Evolutionary conservation across 352 stramenopile species (phyloP).

Genomic region (Phytophthora ramorum): DNA sequence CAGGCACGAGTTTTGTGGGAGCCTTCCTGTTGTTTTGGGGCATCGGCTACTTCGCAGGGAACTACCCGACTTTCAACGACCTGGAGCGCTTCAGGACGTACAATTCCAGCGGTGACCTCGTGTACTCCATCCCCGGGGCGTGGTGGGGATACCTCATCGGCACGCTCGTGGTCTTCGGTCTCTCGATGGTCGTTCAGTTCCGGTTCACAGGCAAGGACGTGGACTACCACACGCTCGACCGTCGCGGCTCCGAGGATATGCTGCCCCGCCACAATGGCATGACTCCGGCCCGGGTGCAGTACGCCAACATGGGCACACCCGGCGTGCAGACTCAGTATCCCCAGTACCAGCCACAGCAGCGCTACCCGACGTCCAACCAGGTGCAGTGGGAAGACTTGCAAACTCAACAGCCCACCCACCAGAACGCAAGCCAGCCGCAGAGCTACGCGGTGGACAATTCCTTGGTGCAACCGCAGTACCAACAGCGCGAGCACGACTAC

Average conservation of each 20-base stretch:
- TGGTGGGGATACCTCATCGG: conserved; percentile 74
- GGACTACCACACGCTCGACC: conserved; percentile 44
- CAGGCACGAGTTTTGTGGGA: conserved; percentile 55
- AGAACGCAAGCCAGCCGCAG: conserved; percentile 14
- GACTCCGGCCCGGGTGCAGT: conserved; percentile 30
- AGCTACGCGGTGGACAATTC: conserved; percentile 28
- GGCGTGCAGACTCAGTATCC: conserved; percentile 24
- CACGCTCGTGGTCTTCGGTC: conserved; percentile 52
- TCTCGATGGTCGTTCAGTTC: conserved; percentile 62
- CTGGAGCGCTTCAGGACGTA: conserved; percentile 44
- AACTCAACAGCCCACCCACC: conserved; percentile 9
- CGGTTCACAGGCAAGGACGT: conserved; percentile 46
- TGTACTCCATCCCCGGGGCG: conserved; percentile 49
- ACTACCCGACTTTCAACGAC: conserved; percentile 64
- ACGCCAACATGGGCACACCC: conserved; percentile 27
- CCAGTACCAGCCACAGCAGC: conserved; percentile 20
- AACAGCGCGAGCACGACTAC: conserved; percentile 39
- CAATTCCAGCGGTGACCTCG: conserved; percentile 39
- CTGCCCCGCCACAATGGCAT: conserved; percentile 21
- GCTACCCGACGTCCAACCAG: conserved; percentile 35
- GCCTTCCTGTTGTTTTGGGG: conserved; percentile 57
- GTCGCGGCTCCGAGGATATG: conserved; percentile 16
- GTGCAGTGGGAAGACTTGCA: conserved; percentile 36
- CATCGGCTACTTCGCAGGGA: conserved; percentile 67
- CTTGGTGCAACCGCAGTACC: conserved; percentile 34